Conservation (phyloP, 2,329 filamentous ascomycete species). For the Talaromyces verruculosus region DNA sequence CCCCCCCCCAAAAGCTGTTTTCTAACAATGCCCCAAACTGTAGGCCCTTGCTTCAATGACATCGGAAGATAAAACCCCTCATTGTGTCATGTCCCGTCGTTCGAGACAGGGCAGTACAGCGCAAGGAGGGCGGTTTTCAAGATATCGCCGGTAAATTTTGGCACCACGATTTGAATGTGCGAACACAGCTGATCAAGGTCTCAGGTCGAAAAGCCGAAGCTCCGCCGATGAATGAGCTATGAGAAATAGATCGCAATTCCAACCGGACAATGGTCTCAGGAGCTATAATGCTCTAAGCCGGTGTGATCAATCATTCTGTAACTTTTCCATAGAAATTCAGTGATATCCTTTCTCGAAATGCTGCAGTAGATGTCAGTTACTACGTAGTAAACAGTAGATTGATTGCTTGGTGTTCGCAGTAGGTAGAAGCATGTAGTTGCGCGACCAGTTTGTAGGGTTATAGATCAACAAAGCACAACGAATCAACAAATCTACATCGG, state of each 20-base stretch:
- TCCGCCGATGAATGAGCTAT: background rate
- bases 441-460: background rate
- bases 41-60: conserved; percentile 84
- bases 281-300: background rate
- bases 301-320: background rate
- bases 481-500: background rate
- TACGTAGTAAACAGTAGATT: too few relatives aligned
- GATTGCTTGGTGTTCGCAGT: background rate
- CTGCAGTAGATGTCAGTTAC: background rate
- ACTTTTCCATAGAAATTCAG: background rate
- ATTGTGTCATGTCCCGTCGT: conserved; percentile 84
- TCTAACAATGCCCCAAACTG: background rate
- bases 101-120: conserved; percentile 54
- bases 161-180: background rate
- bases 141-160: conserved; percentile 29
- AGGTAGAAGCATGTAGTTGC: background rate
- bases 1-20: background rate
- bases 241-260: background rate
- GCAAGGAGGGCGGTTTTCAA: conserved; percentile 44
- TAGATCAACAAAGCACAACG: background rate
- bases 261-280: background rate
- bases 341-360: background rate
- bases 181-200: background rate
- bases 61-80: conserved; percentile 69
- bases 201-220: conserved; percentile 6